Base-by-base conservation (phyloP, 1,139 yeast genomes). In the Waltiozyma solani region DNA sequence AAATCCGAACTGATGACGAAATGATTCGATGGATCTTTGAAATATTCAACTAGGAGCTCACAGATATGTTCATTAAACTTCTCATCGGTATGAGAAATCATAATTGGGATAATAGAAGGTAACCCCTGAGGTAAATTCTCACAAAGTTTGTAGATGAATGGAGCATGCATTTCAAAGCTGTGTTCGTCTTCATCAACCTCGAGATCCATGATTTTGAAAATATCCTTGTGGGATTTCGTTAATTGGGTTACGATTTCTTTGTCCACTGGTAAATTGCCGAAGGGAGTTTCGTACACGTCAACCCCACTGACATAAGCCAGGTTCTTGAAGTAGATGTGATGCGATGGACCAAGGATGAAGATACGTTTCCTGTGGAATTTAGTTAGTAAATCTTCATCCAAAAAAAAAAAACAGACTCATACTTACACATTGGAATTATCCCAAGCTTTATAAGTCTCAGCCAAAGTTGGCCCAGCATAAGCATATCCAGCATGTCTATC, bases 121-220 rank as follows among this genome's bases (percentile, higher is more conserved):
- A 62, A 49, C 0, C 70, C 70, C 34, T 60, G 63, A 12, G 65
- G 55, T 12, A 60, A 47, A 6, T 51, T 34, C 11, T 56, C 47
- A 6, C 78, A 63, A 42, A 69, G 63, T 45, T 69, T 64, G 49
- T 75, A 68, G 7, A 86, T 63, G 47, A 75, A 80, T 0, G 97
- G 96, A 53, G 83, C 73, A 59, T 91, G 98, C 95, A 93, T 83
- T 55, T 93, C 98, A 54, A 91, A 76, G 37, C 94, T 81, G 57
- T 91, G 99, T 57, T 93, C 99, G 24, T 81, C 83, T 42, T 79
- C 76, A 57, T 93, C 99, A 11, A 69, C 69, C 0, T 66, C 71
- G 2, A 57, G 49, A 34, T 68, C 61, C 93, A 91, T 82, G 37
- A 54, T 58, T 42, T 64, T 64, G 53, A 84, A 79, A 10, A 69